Conservation (phyloP, 2,329 filamentous ascomycete species). For the Fusarium circinatum region DNA sequence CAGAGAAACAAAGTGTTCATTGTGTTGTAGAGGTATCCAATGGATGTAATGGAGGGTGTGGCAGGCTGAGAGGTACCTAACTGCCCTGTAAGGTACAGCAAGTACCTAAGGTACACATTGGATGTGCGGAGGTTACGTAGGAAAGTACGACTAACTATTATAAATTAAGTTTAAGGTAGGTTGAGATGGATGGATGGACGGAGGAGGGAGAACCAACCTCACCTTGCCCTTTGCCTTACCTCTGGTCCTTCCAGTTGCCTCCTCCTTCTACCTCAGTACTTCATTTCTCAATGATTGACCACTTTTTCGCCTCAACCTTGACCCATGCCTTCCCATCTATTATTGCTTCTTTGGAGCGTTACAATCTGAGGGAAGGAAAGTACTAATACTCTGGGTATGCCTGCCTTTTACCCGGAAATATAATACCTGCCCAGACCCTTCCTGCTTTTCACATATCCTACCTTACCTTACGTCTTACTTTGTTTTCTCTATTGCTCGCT, state of each 20-base stretch:
- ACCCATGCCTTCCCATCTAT: conserved; percentile 16
- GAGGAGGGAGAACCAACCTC: conserved; percentile 15
- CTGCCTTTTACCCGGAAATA: conserved; percentile 8
- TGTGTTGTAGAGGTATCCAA: not conserved
- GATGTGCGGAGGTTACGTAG: not conserved
- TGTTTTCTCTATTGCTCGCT: not conserved
- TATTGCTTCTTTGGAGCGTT: conserved; percentile 17
- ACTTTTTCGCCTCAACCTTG: conserved; percentile 17
- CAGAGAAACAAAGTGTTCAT: conserved; percentile 12
- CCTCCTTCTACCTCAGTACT: not conserved
- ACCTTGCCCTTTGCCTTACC: not conserved
- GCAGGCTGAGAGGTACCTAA: not conserved
- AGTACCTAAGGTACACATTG: not conserved
- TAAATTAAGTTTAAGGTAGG: conserved; percentile 25
- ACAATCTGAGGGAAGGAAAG: not conserved
- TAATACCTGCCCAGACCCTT: conserved; percentile 19
- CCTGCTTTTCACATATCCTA: not conserved
- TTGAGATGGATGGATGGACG: not conserved
- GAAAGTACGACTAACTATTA: conserved; percentile 3
- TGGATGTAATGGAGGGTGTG: not conserved
- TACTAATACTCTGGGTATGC: not conserved
- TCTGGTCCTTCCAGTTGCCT: not conserved
- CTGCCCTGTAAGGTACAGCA: not conserved
- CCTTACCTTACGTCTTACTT: not conserved
- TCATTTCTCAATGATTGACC: not conserved